These are phyloP conservation scores for Talinum fruticosum DNA, from an alignment of 148 eudicot genomes.

Conservation along the genomic window DNA sequence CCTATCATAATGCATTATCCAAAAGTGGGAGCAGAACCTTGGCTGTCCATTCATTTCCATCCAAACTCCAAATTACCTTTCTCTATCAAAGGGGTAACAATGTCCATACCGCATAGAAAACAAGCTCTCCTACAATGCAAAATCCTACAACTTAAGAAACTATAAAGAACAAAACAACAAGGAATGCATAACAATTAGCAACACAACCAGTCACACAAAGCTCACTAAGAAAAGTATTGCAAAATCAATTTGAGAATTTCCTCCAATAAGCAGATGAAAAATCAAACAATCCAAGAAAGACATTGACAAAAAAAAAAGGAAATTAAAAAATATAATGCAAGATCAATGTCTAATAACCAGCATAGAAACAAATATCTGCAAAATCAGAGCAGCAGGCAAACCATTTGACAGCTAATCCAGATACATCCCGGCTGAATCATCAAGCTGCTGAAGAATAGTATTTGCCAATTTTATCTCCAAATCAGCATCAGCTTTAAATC, in stretches of 20 bases:
- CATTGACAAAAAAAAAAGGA: not conserved
- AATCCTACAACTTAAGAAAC: not conserved
- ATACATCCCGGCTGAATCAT: slow-evolving; percentile 94
- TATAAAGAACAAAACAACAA: not conserved
- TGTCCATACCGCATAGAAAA: not conserved
- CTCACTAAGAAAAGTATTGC: not conserved
- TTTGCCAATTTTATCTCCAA: slow-evolving; percentile 75
- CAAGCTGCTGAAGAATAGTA: slow-evolving; percentile 84
- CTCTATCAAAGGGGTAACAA: not conserved
- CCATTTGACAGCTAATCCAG: slow-evolving; percentile 99
- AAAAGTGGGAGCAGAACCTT: not conserved
- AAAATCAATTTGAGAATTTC: not conserved
- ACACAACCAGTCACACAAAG: not conserved
- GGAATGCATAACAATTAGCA: not conserved
- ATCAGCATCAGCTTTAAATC: slow-evolving; percentile 70
- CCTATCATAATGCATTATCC: not conserved
- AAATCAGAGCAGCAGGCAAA: slow-evolving; percentile 26
- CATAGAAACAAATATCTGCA: not conserved
- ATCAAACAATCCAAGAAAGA: not conserved
- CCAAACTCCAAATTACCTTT: not conserved
- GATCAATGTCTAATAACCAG: not conserved
- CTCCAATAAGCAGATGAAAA: not conserved
- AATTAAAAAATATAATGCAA: not conserved
- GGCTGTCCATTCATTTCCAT: not conserved
- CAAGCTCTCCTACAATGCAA: not conserved